Conservation (phyloP, 1,284 basidiomycete genomes). For the Cryptococcus hybrid region DNA sequence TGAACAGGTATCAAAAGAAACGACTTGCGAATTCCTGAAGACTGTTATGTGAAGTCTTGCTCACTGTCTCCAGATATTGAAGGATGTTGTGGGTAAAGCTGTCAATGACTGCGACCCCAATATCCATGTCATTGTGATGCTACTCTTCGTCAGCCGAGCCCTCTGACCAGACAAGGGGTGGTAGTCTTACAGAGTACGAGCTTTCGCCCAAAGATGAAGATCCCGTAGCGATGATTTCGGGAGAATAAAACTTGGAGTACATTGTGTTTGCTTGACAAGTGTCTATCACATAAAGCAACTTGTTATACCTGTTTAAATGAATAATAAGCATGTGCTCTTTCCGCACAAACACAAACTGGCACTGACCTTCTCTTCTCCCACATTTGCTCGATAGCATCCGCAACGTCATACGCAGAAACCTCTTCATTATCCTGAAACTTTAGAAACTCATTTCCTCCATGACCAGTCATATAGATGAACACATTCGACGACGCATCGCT, state of each 20-base stretch:
- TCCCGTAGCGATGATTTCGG: conserved; percentile 91
- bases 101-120: conserved; percentile 95
- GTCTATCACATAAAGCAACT: conserved; percentile 97
- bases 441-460: conserved; percentile 96
- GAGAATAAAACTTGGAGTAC: conserved; percentile 92
- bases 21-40: conserved; percentile 77
- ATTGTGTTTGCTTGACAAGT: conserved; percentile 98
- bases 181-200: conserved; percentile 77
- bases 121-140: conserved; percentile 89
- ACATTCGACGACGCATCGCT: conserved; percentile 91
- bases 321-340: no score
- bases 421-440: conserved; percentile 99
- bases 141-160: conserved; percentile 40
- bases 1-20: neutral
- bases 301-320: conserved; percentile 71
- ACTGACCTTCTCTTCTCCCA: conserved; percentile 86
- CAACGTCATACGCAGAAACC: conserved; percentile 91
- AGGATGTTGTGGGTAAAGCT: conserved; percentile 90
- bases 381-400: conserved; percentile 98
- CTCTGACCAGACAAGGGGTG: neutral
- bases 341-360: no score
- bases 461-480: conserved; percentile 97
- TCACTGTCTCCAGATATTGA: conserved; percentile 85
- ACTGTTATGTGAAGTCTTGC: conserved; percentile 79
- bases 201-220: conserved; percentile 85